Percentiles rank a stretch among this genome's conserved stretches.
phyloP scores from a whole-genome alignment of 163 green algal genomes.

The Scenedesmus sp. region DNA sequence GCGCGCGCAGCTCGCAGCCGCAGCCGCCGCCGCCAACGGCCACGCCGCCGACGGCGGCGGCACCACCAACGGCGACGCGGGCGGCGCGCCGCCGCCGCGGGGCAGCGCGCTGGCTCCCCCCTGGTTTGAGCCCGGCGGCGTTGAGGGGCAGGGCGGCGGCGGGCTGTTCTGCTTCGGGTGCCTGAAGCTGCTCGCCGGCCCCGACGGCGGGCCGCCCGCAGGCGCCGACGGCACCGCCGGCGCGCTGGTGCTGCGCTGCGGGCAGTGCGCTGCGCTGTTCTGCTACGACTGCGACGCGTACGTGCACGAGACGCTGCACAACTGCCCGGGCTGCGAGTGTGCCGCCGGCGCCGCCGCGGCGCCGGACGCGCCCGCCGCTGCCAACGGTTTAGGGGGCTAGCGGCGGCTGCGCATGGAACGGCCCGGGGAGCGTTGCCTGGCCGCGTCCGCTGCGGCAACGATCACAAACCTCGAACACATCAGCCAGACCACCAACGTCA shows the following conservation, averaged over 20 bases:
- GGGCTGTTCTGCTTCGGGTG: conserved; percentile 65
- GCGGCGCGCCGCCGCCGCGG: neutral
- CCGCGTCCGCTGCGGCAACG: too few relatives aligned
- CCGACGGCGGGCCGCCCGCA: conserved; percentile 26
- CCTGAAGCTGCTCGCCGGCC: conserved; percentile 47
- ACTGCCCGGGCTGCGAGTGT: conserved; percentile 90
- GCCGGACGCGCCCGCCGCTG: too few relatives aligned
- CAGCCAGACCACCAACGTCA: too few relatives aligned
- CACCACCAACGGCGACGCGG: conserved; percentile 6
- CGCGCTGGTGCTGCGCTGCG: conserved; percentile 70
- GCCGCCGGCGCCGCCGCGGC: too few relatives aligned
- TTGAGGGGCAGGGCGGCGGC: conserved; percentile 23
- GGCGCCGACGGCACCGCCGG: neutral
- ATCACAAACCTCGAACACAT: too few relatives aligned
- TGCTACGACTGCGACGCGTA: conserved; percentile 92
- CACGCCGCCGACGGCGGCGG: neutral
- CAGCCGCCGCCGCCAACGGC: conserved; percentile 17
- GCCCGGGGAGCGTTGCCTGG: too few relatives aligned
- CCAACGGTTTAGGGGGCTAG: too few relatives aligned
- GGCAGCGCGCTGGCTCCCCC: neutral
- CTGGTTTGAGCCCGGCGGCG: conserved; percentile 6
- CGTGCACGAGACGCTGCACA: conserved; percentile 89
- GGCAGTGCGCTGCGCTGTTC: conserved; percentile 75
- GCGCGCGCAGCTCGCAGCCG: conserved; percentile 16
- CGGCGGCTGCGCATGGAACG: too few relatives aligned